Conservation (phyloP, 2,329 filamentous ascomycete genomes). For the Grosmannia serpens region DNA sequence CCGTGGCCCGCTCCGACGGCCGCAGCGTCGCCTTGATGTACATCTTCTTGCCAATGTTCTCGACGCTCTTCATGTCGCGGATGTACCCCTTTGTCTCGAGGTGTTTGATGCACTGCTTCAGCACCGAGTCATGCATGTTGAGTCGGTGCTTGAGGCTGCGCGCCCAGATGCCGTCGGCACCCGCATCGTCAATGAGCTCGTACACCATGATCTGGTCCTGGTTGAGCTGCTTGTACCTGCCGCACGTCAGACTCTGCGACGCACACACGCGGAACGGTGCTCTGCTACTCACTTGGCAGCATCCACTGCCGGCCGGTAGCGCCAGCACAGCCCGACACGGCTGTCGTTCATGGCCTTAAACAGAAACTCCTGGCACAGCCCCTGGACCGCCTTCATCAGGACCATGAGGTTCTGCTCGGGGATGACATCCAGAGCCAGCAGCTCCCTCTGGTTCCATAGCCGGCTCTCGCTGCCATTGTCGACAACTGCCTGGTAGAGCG, state of each 20-base stretch:
- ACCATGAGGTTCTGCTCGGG: slow-evolving; percentile 43
- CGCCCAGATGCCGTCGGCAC: slow-evolving; percentile 81
- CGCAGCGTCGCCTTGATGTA: slow-evolving; percentile 82
- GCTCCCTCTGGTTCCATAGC: slow-evolving; percentile 46
- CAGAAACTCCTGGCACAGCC: slow-evolving; percentile 47
- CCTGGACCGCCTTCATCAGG: slow-evolving; percentile 44
- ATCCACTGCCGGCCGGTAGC: slow-evolving; percentile 46
- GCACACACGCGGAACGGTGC: not conserved
- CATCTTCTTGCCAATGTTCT: slow-evolving; percentile 84
- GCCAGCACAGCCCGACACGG: slow-evolving; percentile 40
- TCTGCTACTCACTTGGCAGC: slow-evolving; percentile 43
- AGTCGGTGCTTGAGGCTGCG: slow-evolving; percentile 70
- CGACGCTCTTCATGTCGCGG: slow-evolving; percentile 81
- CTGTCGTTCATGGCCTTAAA: slow-evolving; percentile 37
- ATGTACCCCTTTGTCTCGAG: slow-evolving; percentile 76
- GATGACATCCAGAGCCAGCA: slow-evolving; percentile 45
- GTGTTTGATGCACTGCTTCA: slow-evolving; percentile 73
- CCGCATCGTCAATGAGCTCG: slow-evolving; percentile 75
- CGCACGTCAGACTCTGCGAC: not conserved
- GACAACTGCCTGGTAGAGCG: slow-evolving; percentile 44
- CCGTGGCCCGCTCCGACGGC: slow-evolving; percentile 81
- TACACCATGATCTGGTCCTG: slow-evolving; percentile 80
- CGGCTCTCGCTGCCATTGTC: slow-evolving; percentile 34
- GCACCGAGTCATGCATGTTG: slow-evolving; percentile 71
- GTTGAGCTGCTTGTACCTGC: slow-evolving; percentile 43